Evolutionary conservation across 257 asterid genomes (phyloP).

Genomic region (Gynochthodes officinalis): DNA sequence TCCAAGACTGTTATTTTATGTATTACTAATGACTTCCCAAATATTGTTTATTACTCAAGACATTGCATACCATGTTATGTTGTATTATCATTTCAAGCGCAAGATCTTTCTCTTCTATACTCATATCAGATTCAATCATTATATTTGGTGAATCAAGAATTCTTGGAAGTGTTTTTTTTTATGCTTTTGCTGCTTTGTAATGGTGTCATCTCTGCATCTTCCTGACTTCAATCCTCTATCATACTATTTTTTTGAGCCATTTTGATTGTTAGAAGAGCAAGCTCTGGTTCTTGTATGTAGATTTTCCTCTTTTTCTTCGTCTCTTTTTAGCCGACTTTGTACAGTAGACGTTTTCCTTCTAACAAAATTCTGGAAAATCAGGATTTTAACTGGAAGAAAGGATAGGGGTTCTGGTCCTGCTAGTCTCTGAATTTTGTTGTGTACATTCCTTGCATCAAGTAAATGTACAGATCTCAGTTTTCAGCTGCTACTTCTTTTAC

Average conservation of each 20-base stretch:
- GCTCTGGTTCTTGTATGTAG: background rate
- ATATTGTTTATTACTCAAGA: no score
- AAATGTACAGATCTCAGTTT: conserved; percentile 4
- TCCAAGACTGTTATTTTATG: no score
- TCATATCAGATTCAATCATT: background rate
- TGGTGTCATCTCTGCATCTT: background rate
- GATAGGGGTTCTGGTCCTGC: conserved; percentile 25
- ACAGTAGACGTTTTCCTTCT: background rate
- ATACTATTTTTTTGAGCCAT: background rate
- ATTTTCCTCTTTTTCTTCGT: background rate
- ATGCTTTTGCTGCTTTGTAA: background rate
- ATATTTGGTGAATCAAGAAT: no score
- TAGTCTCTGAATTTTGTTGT: conserved; percentile 17
- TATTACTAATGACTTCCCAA: no score
- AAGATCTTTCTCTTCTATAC: background rate
- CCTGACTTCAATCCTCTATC: background rate
- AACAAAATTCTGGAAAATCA: conserved; percentile 12
- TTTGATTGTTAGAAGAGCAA: background rate
- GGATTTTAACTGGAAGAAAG: conserved; percentile 17
- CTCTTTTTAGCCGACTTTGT: background rate
- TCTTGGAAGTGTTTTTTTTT: no score
- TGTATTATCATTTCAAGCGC: background rate
- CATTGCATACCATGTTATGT: background rate
- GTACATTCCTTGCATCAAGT: conserved; percentile 4
- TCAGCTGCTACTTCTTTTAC: conserved; percentile 14